Evolutionary conservation across 108 stramenopile genomes (phyloP).

Genomic region (Pseudonitzschia multiseries): DNA sequence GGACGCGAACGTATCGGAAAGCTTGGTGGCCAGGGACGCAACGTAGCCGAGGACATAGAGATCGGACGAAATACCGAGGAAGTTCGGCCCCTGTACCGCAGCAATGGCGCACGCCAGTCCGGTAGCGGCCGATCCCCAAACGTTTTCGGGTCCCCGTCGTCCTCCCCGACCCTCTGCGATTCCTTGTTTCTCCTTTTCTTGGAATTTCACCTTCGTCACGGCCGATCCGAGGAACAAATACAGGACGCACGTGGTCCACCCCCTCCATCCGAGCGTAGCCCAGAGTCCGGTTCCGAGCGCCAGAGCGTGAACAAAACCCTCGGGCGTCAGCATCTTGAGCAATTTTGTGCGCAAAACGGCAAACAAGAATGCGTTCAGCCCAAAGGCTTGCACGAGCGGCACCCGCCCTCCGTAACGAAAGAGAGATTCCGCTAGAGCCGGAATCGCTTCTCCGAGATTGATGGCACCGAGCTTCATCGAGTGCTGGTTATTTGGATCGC

Average conservation of each 20-base stretch:
- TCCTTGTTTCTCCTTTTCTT: slow-evolving; percentile 84
- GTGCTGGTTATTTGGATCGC: no score
- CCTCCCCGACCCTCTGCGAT: slow-evolving; percentile 94
- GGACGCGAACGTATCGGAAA: slow-evolving; percentile 95
- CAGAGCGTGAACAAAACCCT: slow-evolving; percentile 74
- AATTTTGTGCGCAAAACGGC: slow-evolving; percentile 53
- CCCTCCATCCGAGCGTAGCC: slow-evolving; percentile 79
- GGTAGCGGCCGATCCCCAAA: slow-evolving; percentile 92
- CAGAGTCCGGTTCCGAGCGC: slow-evolving; percentile 83
- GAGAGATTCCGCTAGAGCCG: slow-evolving; percentile 27
- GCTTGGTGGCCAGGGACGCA: slow-evolving; percentile 88
- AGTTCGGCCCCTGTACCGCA: slow-evolving; percentile 43
- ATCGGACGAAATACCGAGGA: slow-evolving; percentile 57
- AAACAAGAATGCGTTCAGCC: slow-evolving; percentile 68
- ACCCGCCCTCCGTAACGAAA: slow-evolving; percentile 56
- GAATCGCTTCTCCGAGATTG: background rate
- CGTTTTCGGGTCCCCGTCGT: slow-evolving; percentile 92
- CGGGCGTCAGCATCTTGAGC: slow-evolving; percentile 70
- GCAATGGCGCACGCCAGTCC: slow-evolving; percentile 68
- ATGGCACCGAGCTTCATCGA: background rate
- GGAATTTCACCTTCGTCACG: slow-evolving; percentile 89
- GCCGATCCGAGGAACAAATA: slow-evolving; percentile 76
- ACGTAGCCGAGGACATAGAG: slow-evolving; percentile 84
- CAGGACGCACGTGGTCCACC: slow-evolving; percentile 86
- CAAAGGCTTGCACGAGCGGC: slow-evolving; percentile 54